Evolutionary conservation across 2,329 filamentous ascomycete species (phyloP), one percentile per base, ranked within the genome.

Genomic region (Exophiala spinifera): DNA sequence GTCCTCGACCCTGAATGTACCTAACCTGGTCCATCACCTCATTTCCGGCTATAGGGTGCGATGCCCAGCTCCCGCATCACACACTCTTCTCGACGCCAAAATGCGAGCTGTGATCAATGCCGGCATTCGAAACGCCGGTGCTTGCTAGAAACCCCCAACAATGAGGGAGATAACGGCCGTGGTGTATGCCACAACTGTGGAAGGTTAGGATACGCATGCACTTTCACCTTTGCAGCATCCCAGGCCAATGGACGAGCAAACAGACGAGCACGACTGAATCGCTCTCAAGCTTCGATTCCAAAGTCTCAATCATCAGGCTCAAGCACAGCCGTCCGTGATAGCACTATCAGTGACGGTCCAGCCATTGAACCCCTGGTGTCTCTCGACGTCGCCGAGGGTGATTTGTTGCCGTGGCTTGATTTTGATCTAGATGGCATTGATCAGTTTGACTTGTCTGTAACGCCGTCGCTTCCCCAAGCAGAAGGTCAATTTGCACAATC

Each of bases 91-190:
- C 61, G 64, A 34, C 64, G 64, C 31, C 64, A 65, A 28, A 62
- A 65, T 42, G 57, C 61, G 5, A 66, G 64, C 50, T 66, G 64
- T 40, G 64, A 66, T 34, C 59, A 50, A 31, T 66, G 64, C 28
- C 56, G 64, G 15, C 64, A 62, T 23, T 64, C 63, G 1, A 66
- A 66, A 33, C 60, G 64, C 45, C 64, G 64, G 11, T 66, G 64
- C 50, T 49, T 62, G 25, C 51, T 65, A n/a, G 23, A 43, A 39
- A 10, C 49, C 3, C 21, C 17, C 34, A 23, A 25, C 13, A 45
- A 57, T 4, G 48, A 20, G 3, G 45, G 47, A 14, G 1, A 46
- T 8, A 44, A 3, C 36, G 11, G 36, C 11, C 10, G 15, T 15
- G 14, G 31, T 1, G 19, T 56, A 1, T 65, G 64, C 42, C 19